Percentiles rank a stretch among this genome's conserved stretches.
These are phyloP conservation scores for Eucalyptus pumila DNA, from an alignment of 345 rosid genomes.

Conservation along the genomic window DNA sequence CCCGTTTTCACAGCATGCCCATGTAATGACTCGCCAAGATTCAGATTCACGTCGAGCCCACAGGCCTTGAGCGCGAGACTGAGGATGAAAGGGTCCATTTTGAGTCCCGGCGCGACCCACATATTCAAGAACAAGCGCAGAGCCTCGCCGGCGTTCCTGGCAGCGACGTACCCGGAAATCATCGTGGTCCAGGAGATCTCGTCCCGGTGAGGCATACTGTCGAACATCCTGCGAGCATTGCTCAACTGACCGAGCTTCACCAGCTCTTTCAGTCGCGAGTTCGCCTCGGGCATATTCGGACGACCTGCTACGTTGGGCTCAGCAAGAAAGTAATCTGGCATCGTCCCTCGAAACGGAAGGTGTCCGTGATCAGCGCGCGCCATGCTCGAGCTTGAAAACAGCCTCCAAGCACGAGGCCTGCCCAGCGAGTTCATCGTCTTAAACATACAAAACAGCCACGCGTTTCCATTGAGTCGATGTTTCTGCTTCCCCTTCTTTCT, in stretches of 20 bases:
- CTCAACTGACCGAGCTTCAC: slow-evolving; percentile 17
- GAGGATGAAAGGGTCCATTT: slow-evolving; percentile 49
- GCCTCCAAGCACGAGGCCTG: neutral
- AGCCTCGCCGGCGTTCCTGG: slow-evolving; percentile 32
- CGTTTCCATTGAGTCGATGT: neutral
- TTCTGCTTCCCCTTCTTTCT: neutral
- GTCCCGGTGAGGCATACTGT: slow-evolving; percentile 56
- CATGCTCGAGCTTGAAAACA: neutral
- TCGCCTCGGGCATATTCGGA: neutral
- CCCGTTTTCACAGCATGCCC: slow-evolving; percentile 44
- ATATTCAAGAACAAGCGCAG: slow-evolving; percentile 48
- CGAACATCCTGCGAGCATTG: slow-evolving; percentile 63
- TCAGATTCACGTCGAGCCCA: slow-evolving; percentile 22
- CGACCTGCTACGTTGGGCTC: neutral
- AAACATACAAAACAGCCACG: neutral
- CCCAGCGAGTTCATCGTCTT: neutral
- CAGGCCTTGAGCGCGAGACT: slow-evolving; percentile 75
- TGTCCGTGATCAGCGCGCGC: neutral
- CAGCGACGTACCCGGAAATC: slow-evolving; percentile 56
- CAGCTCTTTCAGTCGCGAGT: slow-evolving; percentile 19
- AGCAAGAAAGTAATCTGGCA: neutral
- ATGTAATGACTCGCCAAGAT: slow-evolving; percentile 57
- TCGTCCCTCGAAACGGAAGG: neutral
- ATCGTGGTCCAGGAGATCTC: slow-evolving; percentile 67
- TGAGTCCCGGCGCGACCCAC: slow-evolving; percentile 44